A percentile compares a stretch with the other conserved stretches of the same genome.
These are phyloP conservation scores for Thalassia testudinum DNA, from an alignment of 116 monocot species.

Conservation along the genomic window DNA sequence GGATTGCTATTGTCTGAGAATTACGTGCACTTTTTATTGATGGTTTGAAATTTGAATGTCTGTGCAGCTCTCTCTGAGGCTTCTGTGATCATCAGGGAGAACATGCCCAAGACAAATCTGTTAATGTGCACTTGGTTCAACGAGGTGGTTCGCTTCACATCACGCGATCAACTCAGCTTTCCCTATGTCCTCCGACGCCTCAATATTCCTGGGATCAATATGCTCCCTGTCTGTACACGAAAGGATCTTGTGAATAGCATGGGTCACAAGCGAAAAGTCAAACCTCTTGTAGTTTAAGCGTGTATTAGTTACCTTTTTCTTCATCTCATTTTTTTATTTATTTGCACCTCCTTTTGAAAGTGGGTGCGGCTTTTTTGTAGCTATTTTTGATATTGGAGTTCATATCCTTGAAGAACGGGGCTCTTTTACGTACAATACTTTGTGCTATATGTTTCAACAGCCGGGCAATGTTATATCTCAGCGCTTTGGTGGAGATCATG, in stretches of 20 bases:
- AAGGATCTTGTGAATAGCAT: conserved; percentile 96
- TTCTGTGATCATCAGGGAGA: conserved; percentile 79
- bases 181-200: conserved; percentile 67
- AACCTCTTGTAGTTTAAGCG: conserved; percentile 33
- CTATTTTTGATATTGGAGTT: no score
- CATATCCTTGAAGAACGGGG: no score
- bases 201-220: conserved; percentile 40
- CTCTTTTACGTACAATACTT: no score
- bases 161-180: conserved; percentile 93
- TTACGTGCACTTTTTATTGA: not conserved
- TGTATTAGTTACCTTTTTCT: no score
- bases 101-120: conserved; percentile 47
- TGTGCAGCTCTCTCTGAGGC: conserved; percentile 84
- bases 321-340: no score
- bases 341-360: no score
- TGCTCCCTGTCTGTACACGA: conserved; percentile 90
- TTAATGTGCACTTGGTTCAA: conserved; percentile 92
- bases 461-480: no score
- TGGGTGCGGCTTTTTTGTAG: no score
- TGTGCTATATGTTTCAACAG: no score
- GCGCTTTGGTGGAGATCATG: no score
- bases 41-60: not conserved
- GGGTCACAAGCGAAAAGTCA: conserved; percentile 72
- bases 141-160: conserved; percentile 92
- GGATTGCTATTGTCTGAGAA: no score